Conservation (phyloP, 306 rosid genomes). For the Cicer pinnatifidum region DNA sequence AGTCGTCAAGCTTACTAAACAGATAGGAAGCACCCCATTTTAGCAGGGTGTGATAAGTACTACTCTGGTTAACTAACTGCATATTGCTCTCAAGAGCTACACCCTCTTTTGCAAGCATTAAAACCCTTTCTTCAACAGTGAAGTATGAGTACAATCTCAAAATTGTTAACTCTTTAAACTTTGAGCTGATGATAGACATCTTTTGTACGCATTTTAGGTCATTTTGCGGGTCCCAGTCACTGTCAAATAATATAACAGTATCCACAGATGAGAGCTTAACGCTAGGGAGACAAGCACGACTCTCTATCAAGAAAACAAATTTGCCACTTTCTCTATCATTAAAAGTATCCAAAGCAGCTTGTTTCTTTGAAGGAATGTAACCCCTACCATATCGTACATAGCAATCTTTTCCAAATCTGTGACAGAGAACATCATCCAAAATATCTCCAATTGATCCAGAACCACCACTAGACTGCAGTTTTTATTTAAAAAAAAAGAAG, state of each 20-base stretch:
- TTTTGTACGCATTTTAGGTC: constrained; percentile 70
- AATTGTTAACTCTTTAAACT: constrained; percentile 55
- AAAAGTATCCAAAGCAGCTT: constrained; percentile 63
- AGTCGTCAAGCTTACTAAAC: constrained; percentile 61
- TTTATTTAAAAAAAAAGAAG: constrained; percentile 1
- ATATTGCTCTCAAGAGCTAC: constrained; percentile 52
- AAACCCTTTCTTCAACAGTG: constrained; percentile 70
- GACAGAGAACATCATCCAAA: constrained; percentile 75
- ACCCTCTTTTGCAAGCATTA: constrained; percentile 69
- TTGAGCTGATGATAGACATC: constrained; percentile 64
- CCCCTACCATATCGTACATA: constrained; percentile 65
- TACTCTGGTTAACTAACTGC: constrained; percentile 50
- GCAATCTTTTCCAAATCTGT: constrained; percentile 65
- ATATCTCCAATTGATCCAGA: constrained; percentile 69
- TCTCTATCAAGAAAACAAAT: constrained; percentile 76
- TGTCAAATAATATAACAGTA: constrained; percentile 67
- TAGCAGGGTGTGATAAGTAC: constrained; percentile 54
- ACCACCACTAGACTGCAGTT: constrained; percentile 60
- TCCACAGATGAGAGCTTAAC: constrained; percentile 69
- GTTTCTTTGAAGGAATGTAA: constrained; percentile 50
- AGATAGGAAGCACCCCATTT: constrained; percentile 68
- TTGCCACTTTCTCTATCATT: constrained; percentile 61
- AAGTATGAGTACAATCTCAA: constrained; percentile 69
- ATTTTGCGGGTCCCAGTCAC: constrained; percentile 73
- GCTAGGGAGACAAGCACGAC: constrained; percentile 66